phyloP scores from a whole-genome alignment of 495 filamentous ascomycete genomes.

The Trypethelium eluteriae region DNA sequence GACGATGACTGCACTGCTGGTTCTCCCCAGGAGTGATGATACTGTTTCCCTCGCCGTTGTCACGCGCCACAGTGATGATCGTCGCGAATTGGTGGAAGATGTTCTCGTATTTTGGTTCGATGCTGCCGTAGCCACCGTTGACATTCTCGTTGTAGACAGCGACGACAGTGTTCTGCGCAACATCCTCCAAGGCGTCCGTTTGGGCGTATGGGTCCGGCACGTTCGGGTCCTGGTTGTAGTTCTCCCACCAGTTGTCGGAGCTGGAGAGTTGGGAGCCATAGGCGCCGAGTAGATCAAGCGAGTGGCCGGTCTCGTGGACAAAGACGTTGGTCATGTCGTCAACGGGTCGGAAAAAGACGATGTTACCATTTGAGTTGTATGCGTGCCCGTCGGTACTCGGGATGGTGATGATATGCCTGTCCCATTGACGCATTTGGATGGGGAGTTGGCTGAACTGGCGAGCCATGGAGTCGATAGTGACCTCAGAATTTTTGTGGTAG shows the following conservation, averaged over 20 bases:
- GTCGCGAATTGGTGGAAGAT: conserved; percentile 29
- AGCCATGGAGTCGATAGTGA: conserved; percentile 22
- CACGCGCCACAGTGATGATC: neutral
- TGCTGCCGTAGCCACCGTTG: conserved; percentile 25
- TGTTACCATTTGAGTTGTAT: conserved; percentile 23
- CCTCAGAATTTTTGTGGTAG: conserved; percentile 24
- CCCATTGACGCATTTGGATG: conserved; percentile 27
- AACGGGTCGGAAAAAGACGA: conserved; percentile 24
- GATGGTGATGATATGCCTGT: conserved; percentile 25
- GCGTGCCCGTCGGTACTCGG: conserved; percentile 11
- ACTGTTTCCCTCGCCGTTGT: neutral
- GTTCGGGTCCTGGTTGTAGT: conserved; percentile 28
- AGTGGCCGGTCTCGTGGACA: conserved; percentile 61
- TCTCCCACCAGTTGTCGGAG: conserved; percentile 27
- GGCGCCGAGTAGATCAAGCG: conserved; percentile 48
- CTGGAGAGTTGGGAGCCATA: conserved; percentile 22
- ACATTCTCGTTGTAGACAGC: conserved; percentile 31
- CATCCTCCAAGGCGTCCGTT: conserved; percentile 27
- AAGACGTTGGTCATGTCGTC: conserved; percentile 16
- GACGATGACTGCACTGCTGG: neutral
- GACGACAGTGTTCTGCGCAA: conserved; percentile 33
- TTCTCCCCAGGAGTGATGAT: conserved; percentile 1
- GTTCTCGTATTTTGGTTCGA: conserved; percentile 23
- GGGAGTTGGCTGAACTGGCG: conserved; percentile 31
- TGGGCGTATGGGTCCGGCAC: conserved; percentile 28